These are phyloP conservation scores for Stagonosporopsis tanaceti DNA, from an alignment of 2,329 filamentous ascomycete genomes.

Conservation along the genomic window DNA sequence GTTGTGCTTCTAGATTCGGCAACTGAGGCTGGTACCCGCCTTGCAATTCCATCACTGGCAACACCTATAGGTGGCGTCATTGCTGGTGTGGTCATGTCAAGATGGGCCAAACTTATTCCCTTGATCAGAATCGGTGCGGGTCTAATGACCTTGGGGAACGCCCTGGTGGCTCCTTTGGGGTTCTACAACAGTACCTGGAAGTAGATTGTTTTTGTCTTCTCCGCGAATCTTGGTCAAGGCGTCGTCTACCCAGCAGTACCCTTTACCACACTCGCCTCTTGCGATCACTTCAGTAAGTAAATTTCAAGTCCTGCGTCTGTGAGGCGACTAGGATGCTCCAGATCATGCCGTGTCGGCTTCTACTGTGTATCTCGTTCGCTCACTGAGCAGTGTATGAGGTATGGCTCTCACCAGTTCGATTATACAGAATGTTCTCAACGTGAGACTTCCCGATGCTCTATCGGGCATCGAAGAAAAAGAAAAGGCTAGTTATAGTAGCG, in stretches of 20 bases:
- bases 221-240: not conserved
- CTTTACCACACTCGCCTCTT: slow-evolving; percentile 69
- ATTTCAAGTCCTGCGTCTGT: not conserved
- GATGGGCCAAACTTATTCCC: slow-evolving; percentile 54
- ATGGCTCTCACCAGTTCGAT: slow-evolving; percentile 70
- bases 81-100: slow-evolving; percentile 58
- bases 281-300: slow-evolving; percentile 65
- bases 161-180: slow-evolving; percentile 39
- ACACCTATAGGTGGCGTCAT: slow-evolving; percentile 49
- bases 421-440: slow-evolving; percentile 66
- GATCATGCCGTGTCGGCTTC: slow-evolving; percentile 70
- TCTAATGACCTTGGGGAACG: slow-evolving; percentile 50
- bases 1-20: not conserved
- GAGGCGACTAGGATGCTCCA: slow-evolving; percentile 29
- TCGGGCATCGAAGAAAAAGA: slow-evolving; percentile 50
- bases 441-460: not conserved
- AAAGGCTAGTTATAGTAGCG: no score
- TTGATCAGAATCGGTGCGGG: slow-evolving; percentile 52
- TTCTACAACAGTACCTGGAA: slow-evolving; percentile 48
- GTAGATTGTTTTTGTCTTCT: slow-evolving; percentile 39
- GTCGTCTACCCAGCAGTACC: slow-evolving; percentile 60
- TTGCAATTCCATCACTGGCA: slow-evolving; percentile 62
- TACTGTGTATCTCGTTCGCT: slow-evolving; percentile 70
- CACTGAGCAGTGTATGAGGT: slow-evolving; percentile 68
- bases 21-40: not conserved